These are phyloP conservation scores for Nyctanthes arbortristis DNA, from an alignment of 257 asterid genomes.

Conservation along the genomic window DNA sequence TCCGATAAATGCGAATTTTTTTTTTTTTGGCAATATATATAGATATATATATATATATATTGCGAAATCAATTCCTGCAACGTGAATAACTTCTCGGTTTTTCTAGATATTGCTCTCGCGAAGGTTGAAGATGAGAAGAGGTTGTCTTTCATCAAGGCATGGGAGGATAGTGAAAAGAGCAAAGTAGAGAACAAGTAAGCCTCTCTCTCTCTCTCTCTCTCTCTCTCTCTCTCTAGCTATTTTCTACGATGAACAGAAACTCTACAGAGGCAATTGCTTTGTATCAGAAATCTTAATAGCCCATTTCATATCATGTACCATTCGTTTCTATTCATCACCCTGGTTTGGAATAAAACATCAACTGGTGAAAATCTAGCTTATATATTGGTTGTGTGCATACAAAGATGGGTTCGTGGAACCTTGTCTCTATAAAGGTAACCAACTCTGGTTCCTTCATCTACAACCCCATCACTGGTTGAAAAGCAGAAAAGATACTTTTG, in stretches of 20 bases:
- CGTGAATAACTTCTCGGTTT: constrained; percentile 16
- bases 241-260: too few relatives aligned
- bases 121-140: constrained; percentile 65
- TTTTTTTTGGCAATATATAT: too few relatives aligned
- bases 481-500: neutral
- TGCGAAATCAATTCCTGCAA: too few relatives aligned
- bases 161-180: constrained; percentile 81
- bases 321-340: neutral
- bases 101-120: constrained; percentile 74
- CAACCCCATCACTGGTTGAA: neutral
- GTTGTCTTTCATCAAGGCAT: constrained; percentile 67
- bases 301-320: too few relatives aligned
- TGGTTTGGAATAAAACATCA: neutral
- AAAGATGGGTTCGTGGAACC: neutral
- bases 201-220: constrained; percentile 8
- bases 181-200: constrained; percentile 80
- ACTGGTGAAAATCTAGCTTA: neutral
- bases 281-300: too few relatives aligned
- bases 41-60: too few relatives aligned
- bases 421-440: too few relatives aligned
- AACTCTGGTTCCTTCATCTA: neutral
- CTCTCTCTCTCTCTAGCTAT: too few relatives aligned
- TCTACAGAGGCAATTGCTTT: too few relatives aligned
- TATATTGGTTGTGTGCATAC: neutral
- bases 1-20: too few relatives aligned